Conservation (phyloP, 805 yeast genomes). For the Geotrichum ghanense region DNA sequence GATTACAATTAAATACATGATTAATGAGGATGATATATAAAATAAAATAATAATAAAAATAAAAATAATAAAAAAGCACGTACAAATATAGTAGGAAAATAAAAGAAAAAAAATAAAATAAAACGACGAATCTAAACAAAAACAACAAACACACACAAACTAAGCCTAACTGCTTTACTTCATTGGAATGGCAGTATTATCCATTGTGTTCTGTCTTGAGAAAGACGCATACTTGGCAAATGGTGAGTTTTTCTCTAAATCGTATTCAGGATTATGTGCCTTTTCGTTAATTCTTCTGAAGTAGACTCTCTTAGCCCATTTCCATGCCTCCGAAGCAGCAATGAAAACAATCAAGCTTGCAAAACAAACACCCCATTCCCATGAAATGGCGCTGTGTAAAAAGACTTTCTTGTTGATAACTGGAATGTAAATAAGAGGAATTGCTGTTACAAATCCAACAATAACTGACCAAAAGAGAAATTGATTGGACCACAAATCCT, state of each 20-base stretch:
- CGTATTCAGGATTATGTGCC: conserved; percentile 50
- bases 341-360: conserved; percentile 51
- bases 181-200: not conserved
- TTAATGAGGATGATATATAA: not conserved
- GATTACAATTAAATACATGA: too few relatives aligned
- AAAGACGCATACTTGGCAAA: conserved; percentile 51
- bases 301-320: conserved; percentile 50
- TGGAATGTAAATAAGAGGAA: conserved; percentile 81
- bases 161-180: too few relatives aligned
- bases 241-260: conserved; percentile 50
- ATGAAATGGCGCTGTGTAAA: conserved; percentile 56
- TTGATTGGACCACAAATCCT: conserved; percentile 61
- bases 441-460: conserved; percentile 55
- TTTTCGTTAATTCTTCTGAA: conserved; percentile 29
- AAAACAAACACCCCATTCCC: conserved; percentile 69
- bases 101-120: not conserved
- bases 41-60: not conserved
- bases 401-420: conserved; percentile 74
- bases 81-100: too few relatives aligned
- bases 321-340: conserved; percentile 53
- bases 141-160: too few relatives aligned
- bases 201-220: conserved; percentile 39
- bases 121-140: not conserved
- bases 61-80: too few relatives aligned
- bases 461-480: conserved; percentile 74